These are phyloP conservation scores for Macrophomina pseudophaseolina DNA, from an alignment of 2,329 filamentous ascomycete species.

Conservation along the genomic window DNA sequence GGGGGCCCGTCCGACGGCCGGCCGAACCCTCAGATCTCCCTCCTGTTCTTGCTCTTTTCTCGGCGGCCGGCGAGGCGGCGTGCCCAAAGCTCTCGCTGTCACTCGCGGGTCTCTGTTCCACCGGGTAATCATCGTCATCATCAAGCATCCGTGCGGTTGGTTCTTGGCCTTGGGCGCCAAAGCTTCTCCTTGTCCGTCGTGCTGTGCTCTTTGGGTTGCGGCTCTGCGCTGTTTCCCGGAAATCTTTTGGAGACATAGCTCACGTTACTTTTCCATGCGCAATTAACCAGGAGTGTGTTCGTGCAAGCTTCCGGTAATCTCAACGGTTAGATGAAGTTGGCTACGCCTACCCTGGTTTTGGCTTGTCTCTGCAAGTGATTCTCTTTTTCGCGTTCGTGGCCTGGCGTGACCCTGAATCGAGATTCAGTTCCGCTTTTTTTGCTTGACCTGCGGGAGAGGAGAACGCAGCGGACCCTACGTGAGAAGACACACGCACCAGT, in stretches of 20 bases:
- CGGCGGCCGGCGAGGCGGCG: not conserved
- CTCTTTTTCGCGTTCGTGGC: too few species aligned
- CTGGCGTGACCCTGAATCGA: not conserved
- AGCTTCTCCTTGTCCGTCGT: not conserved
- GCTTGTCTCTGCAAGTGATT: not conserved
- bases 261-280: not conserved
- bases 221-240: not conserved
- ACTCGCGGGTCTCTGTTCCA: not conserved
- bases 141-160: conserved; percentile 13
- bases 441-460: not conserved
- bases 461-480: not conserved
- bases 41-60: not conserved
- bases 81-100: not conserved
- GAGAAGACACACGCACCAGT: not conserved
- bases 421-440: not conserved
- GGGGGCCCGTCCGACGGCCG: not conserved
- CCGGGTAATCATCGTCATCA: not conserved
- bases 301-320: not conserved
- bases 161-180: not conserved
- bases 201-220: too few species aligned
- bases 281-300: not conserved
- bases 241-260: not conserved
- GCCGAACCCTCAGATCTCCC: conserved; percentile 8
- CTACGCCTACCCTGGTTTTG: not conserved
- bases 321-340: not conserved